Evolutionary conservation across 2,329 filamentous ascomycete genomes (phyloP).

Genomic region (Neofusicoccum sp.): DNA sequence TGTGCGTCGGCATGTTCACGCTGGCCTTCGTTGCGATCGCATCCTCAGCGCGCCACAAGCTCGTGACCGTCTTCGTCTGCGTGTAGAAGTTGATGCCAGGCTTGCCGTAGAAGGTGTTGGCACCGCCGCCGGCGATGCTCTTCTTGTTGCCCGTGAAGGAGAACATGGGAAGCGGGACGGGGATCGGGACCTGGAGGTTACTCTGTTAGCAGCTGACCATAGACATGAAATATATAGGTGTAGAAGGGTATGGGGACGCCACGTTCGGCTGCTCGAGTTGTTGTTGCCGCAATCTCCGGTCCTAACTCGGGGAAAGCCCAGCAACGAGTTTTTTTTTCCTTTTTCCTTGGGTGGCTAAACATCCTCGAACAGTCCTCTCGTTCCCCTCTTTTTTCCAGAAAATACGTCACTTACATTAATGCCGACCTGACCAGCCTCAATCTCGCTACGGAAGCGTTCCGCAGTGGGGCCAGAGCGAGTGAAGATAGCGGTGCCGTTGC

Average conservation of each 20-base stretch:
- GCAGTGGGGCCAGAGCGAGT: constrained; percentile 77
- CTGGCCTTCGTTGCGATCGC: constrained; percentile 82
- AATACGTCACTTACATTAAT: constrained; percentile 61
- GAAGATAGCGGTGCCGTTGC: constrained; percentile 85
- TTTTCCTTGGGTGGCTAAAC: too few species aligned
- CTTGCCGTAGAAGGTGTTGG: constrained; percentile 93
- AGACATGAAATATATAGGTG: too few species aligned
- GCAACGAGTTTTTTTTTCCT: too few species aligned
- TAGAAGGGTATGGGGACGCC: background rate
- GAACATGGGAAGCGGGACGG: constrained; percentile 61
- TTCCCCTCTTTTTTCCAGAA: too few species aligned
- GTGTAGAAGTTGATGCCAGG: constrained; percentile 95
- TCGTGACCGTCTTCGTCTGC: constrained; percentile 95
- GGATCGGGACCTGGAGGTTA: background rate
- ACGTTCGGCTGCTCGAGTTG: background rate
- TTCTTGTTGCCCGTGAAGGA: constrained; percentile 75
- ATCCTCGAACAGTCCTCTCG: too few species aligned
- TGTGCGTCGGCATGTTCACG: constrained; percentile 81
- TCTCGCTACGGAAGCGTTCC: constrained; percentile 75
- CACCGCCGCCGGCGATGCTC: constrained; percentile 86
- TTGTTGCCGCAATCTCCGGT: too few species aligned
- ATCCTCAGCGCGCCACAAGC: constrained; percentile 84
- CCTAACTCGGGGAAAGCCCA: too few species aligned
- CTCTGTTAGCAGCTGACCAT: too few species aligned
- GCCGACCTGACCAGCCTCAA: constrained; percentile 83